Conservation (phyloP, 345 rosid genomes). For the Eucalyptus victrix region DNA sequence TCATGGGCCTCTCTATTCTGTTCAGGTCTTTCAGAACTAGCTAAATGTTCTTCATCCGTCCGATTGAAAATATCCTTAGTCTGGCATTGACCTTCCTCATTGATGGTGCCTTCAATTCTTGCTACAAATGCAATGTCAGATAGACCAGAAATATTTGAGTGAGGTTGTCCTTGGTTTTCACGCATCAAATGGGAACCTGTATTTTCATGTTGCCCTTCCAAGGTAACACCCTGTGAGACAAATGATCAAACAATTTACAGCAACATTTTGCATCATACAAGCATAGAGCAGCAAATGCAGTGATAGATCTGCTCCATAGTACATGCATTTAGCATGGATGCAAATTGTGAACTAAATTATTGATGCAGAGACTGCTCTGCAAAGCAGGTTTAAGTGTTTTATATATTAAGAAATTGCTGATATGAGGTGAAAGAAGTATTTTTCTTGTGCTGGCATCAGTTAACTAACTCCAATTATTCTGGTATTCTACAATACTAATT, state of each 20-base stretch:
- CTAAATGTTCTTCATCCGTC: slow-evolving; percentile 11
- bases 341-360: not conserved
- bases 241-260: not conserved
- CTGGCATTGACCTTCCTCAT: slow-evolving; percentile 9
- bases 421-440: not conserved
- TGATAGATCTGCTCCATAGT: not conserved
- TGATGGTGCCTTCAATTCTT: not conserved
- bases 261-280: not conserved
- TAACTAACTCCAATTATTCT: not conserved
- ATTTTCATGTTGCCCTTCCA: not conserved
- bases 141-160: slow-evolving; percentile 12
- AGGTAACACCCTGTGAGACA: not conserved
- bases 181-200: not conserved
- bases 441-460: not conserved
- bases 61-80: slow-evolving; percentile 1
- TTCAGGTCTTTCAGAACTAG: slow-evolving; percentile 8
- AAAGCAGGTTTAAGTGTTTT: not conserved
- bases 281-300: not conserved
- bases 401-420: not conserved
- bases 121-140: slow-evolving; percentile 8
- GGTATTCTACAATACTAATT: not conserved
- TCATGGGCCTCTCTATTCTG: slow-evolving; percentile 2
- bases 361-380: not conserved
- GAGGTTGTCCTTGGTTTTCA: not conserved
- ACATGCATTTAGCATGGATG: not conserved